Base-by-base conservation (phyloP, 2,329 filamentous ascomycete genomes). In the Aspergillus flavus region DNA sequence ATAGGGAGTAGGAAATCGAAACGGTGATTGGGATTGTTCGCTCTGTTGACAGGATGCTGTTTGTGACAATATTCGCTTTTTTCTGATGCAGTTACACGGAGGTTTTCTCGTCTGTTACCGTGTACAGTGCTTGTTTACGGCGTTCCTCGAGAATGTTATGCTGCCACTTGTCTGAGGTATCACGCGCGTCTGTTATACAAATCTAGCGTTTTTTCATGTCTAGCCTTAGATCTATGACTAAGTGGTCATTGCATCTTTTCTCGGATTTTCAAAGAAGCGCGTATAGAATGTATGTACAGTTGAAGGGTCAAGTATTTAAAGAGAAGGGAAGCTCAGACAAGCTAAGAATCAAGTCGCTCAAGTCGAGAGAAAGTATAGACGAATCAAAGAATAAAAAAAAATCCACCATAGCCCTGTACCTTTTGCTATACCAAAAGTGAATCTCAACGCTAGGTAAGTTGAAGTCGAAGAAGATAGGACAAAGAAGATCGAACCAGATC, bases 1-100 rank as follows among this genome's bases (percentile, higher is more conserved):
- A 90, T 90, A 39, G 89, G 91, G 19, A 82, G 88, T 50, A 87
- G 88, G 50, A 87, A 87, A 61, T 72, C 71, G 57, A 81, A 80
- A 67, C 73, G 73, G 54, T 80, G 68, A 77, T 28, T n/a, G n/a
- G 32, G 6, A 6, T 26, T 34, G 4, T 23, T 30, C n/a, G 34
- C 21, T 48, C 6, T 58, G 28, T 26, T 32, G 12, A 21, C 21
- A 21, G 30, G 46, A 53, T 39, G 36, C n/a, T 9, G 56, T 26
- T 55, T 34, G 34, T 11, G 50, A 61, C 23, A 53, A 39, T 48
- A 58, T 32, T 26, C 48, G 19, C 32, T 36, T 41, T 12, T 28
- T 58, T 36, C 11, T 34, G 11, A 48, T 9, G 11, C 0, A 39
- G 52, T 26, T 26, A 23, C 19, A n/a, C 21, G 21, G 14, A 14